Conservation (phyloP, 139 green algal genomes). For the Pycnococcus provasolii region DNA sequence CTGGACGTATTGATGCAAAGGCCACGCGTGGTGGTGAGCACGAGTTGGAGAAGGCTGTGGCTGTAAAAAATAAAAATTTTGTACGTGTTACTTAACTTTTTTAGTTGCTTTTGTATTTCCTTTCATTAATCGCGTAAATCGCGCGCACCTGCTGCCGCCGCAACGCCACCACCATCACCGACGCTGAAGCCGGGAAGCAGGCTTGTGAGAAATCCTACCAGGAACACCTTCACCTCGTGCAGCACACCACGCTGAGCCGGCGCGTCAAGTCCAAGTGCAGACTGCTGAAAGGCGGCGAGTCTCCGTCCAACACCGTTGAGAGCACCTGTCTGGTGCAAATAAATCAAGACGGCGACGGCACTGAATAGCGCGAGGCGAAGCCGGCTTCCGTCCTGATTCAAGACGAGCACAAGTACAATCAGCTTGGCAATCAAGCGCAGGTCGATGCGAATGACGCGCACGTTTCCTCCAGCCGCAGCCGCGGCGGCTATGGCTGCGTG, state of each 20-base stretch:
- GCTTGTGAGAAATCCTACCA: constrained; percentile 3
- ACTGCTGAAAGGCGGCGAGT: too few species aligned
- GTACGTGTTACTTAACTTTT: too few species aligned
- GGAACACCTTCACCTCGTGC: constrained; percentile 11
- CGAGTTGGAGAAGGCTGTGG: not conserved
- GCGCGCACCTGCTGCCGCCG: too few species aligned
- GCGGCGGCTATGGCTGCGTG: too few species aligned
- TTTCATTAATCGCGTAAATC: too few species aligned
- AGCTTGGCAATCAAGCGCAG: not conserved
- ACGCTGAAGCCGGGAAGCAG: not conserved
- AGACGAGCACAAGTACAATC: not conserved
- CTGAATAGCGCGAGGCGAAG: not conserved
- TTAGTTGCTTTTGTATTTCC: too few species aligned
- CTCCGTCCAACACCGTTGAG: too few species aligned
- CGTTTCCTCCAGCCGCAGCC: not conserved
- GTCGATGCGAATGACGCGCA: not conserved
- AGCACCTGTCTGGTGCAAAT: not conserved
- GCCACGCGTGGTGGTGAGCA: not conserved
- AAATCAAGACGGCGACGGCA: not conserved
- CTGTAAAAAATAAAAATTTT: not conserved
- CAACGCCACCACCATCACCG: too few species aligned
- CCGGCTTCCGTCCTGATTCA: not conserved
- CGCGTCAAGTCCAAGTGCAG: too few species aligned
- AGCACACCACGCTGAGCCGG: too few species aligned
- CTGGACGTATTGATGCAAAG: not conserved